Evolutionary conservation across 2,329 filamentous ascomycete species (phyloP), one percentile per base, ranked within the genome.

Genomic region (Ceratocystis eucalypticola): DNA sequence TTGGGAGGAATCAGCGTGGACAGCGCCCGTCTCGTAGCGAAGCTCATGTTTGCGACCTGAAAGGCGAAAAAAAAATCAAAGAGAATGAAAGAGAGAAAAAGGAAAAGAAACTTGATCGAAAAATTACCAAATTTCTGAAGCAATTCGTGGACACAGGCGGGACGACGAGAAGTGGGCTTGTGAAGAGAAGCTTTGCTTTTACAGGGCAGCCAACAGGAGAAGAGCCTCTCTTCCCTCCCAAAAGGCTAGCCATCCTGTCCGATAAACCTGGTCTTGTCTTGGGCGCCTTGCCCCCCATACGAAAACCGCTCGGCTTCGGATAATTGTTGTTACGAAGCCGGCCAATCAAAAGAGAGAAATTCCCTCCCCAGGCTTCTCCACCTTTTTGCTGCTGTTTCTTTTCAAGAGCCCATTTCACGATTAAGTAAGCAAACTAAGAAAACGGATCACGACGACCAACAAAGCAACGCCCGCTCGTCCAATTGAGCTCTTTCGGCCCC

Each of bases 1-100:
- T 99, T 99, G 76, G 95, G 94, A 73, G 95, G 95, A 75, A 99
- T 96, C 79, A 99, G 88, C 83, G 95, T 96, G 77, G 94, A 97
- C 76, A 96, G 88, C 84, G 85, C 89, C 81, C 92, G 87, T 80
- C 89, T 89, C 75, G 87, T 85, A 75, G 95, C 84, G 85, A 87
- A 94, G 84, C 91, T 96, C 92, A 96, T 96, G 59, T 62, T 69
- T 44, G 64, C 44, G 53, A 55, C 45, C 50, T 53, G 48, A 10
- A 28, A 53, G 48, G 17, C n/a, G 28, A 22, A 30, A 37, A 25
- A 28, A 57, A 53, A 41, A 25, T 20, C 25, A 64, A 50, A 50
- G 28, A 61, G 28, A 30, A 48, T 28, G 37, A 28, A 30, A n/a
- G 15, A 53, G n/a, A n/a, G 46, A 63, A 69, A 67, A 41, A 41